Conservation (phyloP, 2,329 filamentous ascomycete species). For the Fusarium pseudocircinatum region DNA sequence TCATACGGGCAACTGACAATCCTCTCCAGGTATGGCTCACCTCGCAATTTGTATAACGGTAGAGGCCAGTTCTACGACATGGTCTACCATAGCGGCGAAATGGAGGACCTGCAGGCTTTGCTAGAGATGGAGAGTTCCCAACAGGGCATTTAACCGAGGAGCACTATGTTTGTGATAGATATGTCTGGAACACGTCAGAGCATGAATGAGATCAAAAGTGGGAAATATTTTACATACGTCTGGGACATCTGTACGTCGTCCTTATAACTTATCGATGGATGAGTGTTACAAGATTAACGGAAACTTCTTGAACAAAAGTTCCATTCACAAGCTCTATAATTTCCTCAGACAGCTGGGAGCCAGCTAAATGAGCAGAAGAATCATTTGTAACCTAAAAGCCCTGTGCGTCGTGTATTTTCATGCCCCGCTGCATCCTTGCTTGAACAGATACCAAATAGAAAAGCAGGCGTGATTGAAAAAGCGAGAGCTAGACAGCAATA, state of each 20-base stretch:
- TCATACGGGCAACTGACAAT: not conserved
- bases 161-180: not conserved
- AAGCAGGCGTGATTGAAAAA: constrained; percentile 34
- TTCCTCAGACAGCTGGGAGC: not conserved
- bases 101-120: constrained; percentile 55
- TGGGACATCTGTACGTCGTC: not conserved
- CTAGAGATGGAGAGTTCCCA: constrained; percentile 34
- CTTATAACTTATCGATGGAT: not conserved
- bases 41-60: constrained; percentile 56
- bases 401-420: constrained; percentile 41
- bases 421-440: constrained; percentile 36
- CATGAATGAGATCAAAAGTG: not conserved
- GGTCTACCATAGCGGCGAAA: constrained; percentile 64
- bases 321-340: constrained; percentile 25
- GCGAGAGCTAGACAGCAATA: constrained; percentile 4
- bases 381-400: constrained; percentile 13
- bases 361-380: constrained; percentile 3
- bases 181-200: not conserved
- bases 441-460: constrained; percentile 11
- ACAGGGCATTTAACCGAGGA: not conserved
- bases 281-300: not conserved
- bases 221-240: not conserved
- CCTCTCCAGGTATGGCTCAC: constrained; percentile 54
- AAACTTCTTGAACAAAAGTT: not conserved
- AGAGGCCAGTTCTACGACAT: constrained; percentile 63